Evolutionary conservation across 78 protist species (phyloP).

Genomic region (Thecamonas trahens): DNA sequence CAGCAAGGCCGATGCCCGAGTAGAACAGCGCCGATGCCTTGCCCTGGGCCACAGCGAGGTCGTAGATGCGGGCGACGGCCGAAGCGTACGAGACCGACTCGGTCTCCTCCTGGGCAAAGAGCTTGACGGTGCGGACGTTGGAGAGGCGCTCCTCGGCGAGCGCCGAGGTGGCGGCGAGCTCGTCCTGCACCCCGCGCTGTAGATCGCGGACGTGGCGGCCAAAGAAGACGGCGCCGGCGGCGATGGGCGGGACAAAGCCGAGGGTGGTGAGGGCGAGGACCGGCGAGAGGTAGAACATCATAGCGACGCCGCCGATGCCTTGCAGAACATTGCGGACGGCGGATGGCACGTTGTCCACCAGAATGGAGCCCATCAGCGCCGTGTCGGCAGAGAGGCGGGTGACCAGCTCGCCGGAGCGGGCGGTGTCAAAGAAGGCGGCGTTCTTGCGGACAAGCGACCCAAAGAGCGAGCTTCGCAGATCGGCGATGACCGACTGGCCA

Average conservation of each 20-base stretch:
- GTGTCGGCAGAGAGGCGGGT: conserved; percentile 66
- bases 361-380: background rate
- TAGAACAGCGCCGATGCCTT: conserved; percentile 1
- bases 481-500: conserved; percentile 45
- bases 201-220: conserved; percentile 3
- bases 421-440: conserved; percentile 75
- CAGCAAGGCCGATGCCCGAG: conserved; percentile 1
- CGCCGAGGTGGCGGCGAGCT: conserved; percentile 8
- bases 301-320: background rate
- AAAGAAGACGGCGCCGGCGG: background rate
- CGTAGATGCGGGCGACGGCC: background rate
- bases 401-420: conserved; percentile 76
- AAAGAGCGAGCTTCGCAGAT: conserved; percentile 44
- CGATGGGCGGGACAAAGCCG: conserved; percentile 6
- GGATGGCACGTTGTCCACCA: background rate
- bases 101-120: conserved; percentile 10
- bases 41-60: background rate
- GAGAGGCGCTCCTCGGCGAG: conserved; percentile 20
- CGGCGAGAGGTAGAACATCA: conserved; percentile 3
- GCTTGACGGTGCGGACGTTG: conserved; percentile 41
- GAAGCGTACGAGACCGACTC: background rate
- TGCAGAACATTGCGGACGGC: background rate
- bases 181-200: background rate
- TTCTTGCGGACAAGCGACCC: conserved; percentile 28
- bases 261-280: background rate